Conservation (phyloP, 129 eudicot genomes). For the Flaveria robusta region DNA sequence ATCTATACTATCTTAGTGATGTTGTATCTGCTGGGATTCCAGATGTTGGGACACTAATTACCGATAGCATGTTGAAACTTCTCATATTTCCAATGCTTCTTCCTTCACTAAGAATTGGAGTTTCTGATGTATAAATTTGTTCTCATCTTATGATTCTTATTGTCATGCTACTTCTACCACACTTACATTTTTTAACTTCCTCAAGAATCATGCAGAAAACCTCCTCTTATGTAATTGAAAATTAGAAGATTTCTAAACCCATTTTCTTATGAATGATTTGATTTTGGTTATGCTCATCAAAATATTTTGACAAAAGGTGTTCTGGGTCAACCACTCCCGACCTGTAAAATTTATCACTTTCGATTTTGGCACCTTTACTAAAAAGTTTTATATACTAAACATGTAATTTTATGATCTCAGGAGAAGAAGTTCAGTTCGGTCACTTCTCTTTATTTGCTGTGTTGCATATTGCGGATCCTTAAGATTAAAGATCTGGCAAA, state of each 20-base stretch:
- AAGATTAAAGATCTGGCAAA: constrained; percentile 93
- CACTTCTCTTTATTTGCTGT: constrained; percentile 75
- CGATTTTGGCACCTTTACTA: constrained; percentile 6
- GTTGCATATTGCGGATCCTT: constrained; percentile 90
- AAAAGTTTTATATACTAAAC: constrained; percentile 32
- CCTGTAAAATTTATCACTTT: background rate
- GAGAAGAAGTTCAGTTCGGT: constrained; percentile 56
- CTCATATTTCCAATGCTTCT: constrained; percentile 85
- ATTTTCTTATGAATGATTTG: background rate
- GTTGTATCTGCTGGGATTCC: constrained; percentile 98
- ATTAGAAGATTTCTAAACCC: background rate
- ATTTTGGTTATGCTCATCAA: background rate
- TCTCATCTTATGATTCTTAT: constrained; percentile 24
- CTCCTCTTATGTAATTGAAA: background rate
- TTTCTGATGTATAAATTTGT: constrained; percentile 44
- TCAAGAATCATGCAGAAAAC: background rate
- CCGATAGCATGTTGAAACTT: constrained; percentile 67
- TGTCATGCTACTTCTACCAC: constrained; percentile 15
- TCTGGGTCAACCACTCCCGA: background rate
- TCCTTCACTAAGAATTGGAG: constrained; percentile 67
- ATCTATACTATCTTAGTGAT: constrained; percentile 86
- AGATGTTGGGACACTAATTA: constrained; percentile 79
- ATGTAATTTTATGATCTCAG: constrained; percentile 45
- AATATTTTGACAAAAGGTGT: background rate
- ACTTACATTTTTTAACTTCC: constrained; percentile 4